Conservation (phyloP, 2,329 filamentous ascomycete genomes). For the Fusarium udum region DNA sequence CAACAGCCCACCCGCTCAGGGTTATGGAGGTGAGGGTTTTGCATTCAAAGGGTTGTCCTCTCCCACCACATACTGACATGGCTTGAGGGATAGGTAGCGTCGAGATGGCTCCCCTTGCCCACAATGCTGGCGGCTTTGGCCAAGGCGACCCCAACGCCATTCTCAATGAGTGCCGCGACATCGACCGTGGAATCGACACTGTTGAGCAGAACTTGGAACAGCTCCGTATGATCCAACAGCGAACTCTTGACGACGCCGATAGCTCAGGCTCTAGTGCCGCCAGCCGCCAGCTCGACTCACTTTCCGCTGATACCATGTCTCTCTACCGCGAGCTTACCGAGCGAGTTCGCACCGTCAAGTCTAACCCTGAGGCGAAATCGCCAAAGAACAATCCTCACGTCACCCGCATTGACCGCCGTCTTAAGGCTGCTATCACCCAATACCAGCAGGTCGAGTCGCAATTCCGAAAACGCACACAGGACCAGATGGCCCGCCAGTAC, state of each 20-base stretch:
- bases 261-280: conserved; percentile 72
- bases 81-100: conserved; percentile 59
- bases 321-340: conserved; percentile 82
- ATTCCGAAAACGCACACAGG: conserved; percentile 81
- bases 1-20: conserved; percentile 32
- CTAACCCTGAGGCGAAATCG: conserved; percentile 77
- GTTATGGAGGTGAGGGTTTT: conserved; percentile 40
- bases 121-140: conserved; percentile 59
- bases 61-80: conserved; percentile 28
- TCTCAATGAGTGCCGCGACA: conserved; percentile 84
- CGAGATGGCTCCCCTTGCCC: conserved; percentile 75
- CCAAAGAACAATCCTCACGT: conserved; percentile 83
- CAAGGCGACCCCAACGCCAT: conserved; percentile 75
- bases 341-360: conserved; percentile 84
- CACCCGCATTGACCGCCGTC: conserved; percentile 78
- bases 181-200: conserved; percentile 79
- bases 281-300: conserved; percentile 74
- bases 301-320: conserved; percentile 83
- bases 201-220: conserved; percentile 78
- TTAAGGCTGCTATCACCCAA: conserved; percentile 82
- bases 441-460: conserved; percentile 84
- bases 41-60: neutral
- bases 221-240: conserved; percentile 75
- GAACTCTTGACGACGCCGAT: conserved; percentile 79
- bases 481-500: conserved; percentile 89